Base-by-base conservation (phyloP, 164 flowering plant genomes). In the Sedum album region DNA sequence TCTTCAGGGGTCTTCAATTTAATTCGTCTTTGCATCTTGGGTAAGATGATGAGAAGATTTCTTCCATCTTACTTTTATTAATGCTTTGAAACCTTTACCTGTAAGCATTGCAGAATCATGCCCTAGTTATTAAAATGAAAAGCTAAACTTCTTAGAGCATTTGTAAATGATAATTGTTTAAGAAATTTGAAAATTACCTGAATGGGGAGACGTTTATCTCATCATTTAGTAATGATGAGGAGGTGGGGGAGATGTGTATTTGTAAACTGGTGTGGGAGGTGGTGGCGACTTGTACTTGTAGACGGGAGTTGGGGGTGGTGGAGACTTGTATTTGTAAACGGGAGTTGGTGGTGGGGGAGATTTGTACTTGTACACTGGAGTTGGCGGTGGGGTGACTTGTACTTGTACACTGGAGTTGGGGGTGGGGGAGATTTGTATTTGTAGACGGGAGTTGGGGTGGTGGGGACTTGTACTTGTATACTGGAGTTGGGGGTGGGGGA, bases 231-330 rank as follows among this genome's bases (percentile, higher is more conserved):
- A 35, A 7, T 35, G 38, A 35, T 35, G 7, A 35, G 73, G 72
- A 11, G 76, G 71, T 28, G 75, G 78, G 9, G 75, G 75, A 13
- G 73, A 68, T 48, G 55, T 60, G 75, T 76, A 67, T n/a, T 4
- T 41, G 46, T 41, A 41, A 41, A 41, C 46, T 15, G 46, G 46
- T 8, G 46, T 41, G 11, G 46, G 46, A 2, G 46, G 46, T 41
- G 46, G 46, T 9, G 46, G 46, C 8, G 46, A 41, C 11, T 41
- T 41, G 15, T 41, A 41, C 46, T 41, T 41, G 46, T 41, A 41
- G 46, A 41, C 46, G 3, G 38, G 38, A 35, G 38, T 35, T 41
- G 46, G 46, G 8, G 46, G 46, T 14, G 46, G 46, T 41, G 46
- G 46, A 41, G 46, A 41, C 46, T 41, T 41, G 46, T 41, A 41